Evolutionary conservation across 257 asterid species (phyloP).

Genomic region (Solanum pennellii): DNA sequence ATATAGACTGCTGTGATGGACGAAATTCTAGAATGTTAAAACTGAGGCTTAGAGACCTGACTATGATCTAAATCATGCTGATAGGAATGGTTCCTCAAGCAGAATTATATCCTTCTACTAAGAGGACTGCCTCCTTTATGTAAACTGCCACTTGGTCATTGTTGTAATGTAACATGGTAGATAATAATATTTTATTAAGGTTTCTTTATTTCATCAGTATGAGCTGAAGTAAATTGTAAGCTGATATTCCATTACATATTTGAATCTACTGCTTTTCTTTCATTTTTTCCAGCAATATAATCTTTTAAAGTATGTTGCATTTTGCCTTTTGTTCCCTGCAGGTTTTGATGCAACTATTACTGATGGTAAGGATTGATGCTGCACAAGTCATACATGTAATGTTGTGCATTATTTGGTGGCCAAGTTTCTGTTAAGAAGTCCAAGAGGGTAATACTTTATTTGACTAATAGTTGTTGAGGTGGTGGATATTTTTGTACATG

Average conservation of each 20-base stretch:
- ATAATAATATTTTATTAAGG: background rate
- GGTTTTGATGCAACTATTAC: background rate
- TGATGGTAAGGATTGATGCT: background rate
- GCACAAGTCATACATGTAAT: background rate
- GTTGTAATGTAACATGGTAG: background rate
- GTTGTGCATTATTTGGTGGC: background rate
- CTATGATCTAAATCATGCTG: background rate
- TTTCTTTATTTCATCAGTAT: background rate
- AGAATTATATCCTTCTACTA: background rate
- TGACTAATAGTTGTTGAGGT: background rate
- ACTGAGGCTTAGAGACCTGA: background rate
- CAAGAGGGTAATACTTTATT: background rate
- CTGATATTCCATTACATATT: background rate
- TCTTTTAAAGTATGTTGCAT: background rate
- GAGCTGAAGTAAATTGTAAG: background rate
- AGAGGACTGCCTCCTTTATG: background rate
- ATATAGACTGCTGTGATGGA: background rate
- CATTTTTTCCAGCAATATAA: background rate
- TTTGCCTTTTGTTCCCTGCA: background rate
- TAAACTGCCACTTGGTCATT: background rate
- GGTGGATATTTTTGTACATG: background rate
- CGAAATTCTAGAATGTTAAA: background rate
- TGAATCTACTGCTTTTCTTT: background rate
- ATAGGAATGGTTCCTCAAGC: background rate
- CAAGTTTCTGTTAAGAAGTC: background rate